A percentile compares a stretch with the other conserved stretches of the same genome.
Evolutionary conservation across 352 stramenopile genomes (phyloP).

Genomic region (Peronospora belbahrii): DNA sequence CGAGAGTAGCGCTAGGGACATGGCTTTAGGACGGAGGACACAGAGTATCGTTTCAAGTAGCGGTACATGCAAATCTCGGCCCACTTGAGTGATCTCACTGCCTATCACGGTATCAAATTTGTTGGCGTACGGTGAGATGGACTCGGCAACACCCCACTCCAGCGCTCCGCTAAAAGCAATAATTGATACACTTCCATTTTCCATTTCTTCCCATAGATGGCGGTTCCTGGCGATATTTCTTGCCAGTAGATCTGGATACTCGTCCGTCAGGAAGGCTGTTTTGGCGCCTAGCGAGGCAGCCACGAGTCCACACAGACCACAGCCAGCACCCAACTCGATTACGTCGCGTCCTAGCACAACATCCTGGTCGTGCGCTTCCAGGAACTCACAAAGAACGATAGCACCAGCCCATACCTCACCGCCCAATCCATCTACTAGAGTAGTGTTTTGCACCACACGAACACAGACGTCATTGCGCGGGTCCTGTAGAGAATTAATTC

Average conservation of each 20-base stretch:
- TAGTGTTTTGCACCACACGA: conserved; percentile 43
- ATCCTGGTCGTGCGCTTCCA: conserved; percentile 22
- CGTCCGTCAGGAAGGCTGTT: conserved; percentile 36
- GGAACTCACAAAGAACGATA: conserved; percentile 43
- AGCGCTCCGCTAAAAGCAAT: conserved; percentile 25
- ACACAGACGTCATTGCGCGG: conserved; percentile 15
- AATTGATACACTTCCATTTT: not conserved
- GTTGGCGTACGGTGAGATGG: conserved; percentile 23
- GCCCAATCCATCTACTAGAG: conserved; percentile 43
- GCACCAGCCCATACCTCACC: conserved; percentile 55
- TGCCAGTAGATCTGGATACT: conserved; percentile 45
- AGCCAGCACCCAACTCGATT: conserved; percentile 52
- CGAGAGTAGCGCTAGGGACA: conserved; percentile 38
- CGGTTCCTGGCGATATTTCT: conserved; percentile 37
- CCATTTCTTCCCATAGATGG: conserved; percentile 17
- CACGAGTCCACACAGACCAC: conserved; percentile 45
- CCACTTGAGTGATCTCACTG: conserved; percentile 56
- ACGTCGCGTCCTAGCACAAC: conserved; percentile 28
- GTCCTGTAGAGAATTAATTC: no score
- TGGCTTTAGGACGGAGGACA: conserved; percentile 21
- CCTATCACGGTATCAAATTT: conserved; percentile 51
- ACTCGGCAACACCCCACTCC: conserved; percentile 26
- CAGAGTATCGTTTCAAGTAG: conserved; percentile 36
- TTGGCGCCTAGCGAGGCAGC: conserved; percentile 31
- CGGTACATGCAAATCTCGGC: conserved; percentile 28